phyloP scores from a whole-genome alignment of 2,329 filamentous ascomycete species.

The Beauveria brongniartii region DNA sequence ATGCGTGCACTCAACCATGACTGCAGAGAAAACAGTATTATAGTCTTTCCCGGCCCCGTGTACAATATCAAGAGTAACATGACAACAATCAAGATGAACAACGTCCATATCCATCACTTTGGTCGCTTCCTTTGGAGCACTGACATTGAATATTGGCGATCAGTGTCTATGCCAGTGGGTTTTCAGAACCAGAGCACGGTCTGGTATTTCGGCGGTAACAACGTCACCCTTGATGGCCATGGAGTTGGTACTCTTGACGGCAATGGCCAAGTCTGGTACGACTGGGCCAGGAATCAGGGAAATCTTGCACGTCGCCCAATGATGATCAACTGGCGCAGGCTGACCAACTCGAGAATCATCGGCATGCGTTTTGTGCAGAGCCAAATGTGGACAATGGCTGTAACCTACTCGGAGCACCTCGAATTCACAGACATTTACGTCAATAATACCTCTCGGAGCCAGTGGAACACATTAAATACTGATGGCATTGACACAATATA shows the following conservation, averaged over 20 bases:
- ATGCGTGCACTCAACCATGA: constrained; percentile 23
- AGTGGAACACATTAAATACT: constrained; percentile 29
- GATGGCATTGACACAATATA: constrained; percentile 44
- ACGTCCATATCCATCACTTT: constrained; percentile 37
- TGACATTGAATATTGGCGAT: constrained; percentile 44
- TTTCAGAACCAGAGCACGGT: constrained; percentile 49
- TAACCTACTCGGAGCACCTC: constrained; percentile 38
- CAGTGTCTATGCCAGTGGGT: constrained; percentile 39
- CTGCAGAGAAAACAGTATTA: constrained; percentile 22
- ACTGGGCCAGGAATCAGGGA: constrained; percentile 34
- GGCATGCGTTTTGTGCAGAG: constrained; percentile 44
- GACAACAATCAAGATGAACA: constrained; percentile 24
- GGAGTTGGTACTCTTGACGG: constrained; percentile 47
- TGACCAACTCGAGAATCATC: constrained; percentile 39
- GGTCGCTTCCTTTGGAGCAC: constrained; percentile 32
- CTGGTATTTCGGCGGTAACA: constrained; percentile 46
- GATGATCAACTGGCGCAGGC: constrained; percentile 36
- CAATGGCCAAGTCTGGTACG: constrained; percentile 54
- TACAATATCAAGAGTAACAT: constrained; percentile 29
- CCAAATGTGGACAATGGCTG: constrained; percentile 54
- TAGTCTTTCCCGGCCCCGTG: constrained; percentile 24
- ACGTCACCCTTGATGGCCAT: constrained; percentile 40
- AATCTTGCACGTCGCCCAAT: constrained; percentile 44
- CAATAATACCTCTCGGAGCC: constrained; percentile 36
- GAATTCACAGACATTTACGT: constrained; percentile 43